Conservation (phyloP, 371 early-diverging fungal genomes). For the Mucor velutinosus region DNA sequence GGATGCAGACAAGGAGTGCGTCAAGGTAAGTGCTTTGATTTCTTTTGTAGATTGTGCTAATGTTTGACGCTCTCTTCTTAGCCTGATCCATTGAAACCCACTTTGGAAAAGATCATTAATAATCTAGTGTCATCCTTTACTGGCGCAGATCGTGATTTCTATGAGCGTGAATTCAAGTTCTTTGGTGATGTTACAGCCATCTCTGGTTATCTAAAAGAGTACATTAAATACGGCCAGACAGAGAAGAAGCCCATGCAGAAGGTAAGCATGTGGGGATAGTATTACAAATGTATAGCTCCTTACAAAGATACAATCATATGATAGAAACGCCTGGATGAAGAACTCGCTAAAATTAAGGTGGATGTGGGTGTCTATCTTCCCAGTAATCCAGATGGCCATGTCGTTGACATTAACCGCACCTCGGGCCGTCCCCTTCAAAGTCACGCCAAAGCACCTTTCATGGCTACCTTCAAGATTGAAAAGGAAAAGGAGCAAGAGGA, state of each 20-base stretch:
- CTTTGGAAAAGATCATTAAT: constrained; percentile 83
- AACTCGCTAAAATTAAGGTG: constrained; percentile 91
- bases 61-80: background rate
- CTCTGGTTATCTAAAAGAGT: constrained; percentile 96
- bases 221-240: constrained; percentile 87
- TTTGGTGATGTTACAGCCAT: constrained; percentile 95
- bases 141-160: constrained; percentile 86
- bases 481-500: constrained; percentile 56
- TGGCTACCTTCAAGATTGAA: constrained; percentile 97
- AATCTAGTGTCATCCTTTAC: constrained; percentile 78
- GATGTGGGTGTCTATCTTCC: constrained; percentile 98
- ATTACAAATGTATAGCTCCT: too few relatives aligned
- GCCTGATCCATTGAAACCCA: constrained; percentile 85
- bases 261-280: constrained; percentile 24
- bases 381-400: constrained; percentile 94
- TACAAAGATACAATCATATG: background rate
- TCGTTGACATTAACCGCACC: constrained; percentile 93
- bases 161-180: constrained; percentile 94
- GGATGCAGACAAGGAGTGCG: constrained; percentile 79
- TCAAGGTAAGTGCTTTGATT: constrained; percentile 25
- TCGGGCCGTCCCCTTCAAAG: constrained; percentile 97
- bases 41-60: background rate
- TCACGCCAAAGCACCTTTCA: constrained; percentile 99
- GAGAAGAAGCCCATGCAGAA: constrained; percentile 89
- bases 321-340: constrained; percentile 86